Percentiles rank a stretch among this genome's conserved stretches.
phyloP scores from a whole-genome alignment of 2,329 filamentous ascomycete species.

The Colletotrichum acutatum region DNA sequence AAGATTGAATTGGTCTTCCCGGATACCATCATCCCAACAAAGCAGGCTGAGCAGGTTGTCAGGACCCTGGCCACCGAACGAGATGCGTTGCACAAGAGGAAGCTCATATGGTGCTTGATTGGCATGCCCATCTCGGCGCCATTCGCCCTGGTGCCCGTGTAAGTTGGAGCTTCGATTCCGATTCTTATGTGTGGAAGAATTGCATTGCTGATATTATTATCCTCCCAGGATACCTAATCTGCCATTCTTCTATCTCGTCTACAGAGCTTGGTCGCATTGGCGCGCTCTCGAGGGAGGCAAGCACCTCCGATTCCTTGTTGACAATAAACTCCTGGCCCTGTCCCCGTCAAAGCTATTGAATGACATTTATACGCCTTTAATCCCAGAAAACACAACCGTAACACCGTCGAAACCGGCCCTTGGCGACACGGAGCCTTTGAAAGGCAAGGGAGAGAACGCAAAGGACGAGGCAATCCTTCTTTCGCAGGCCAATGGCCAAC shows the following conservation, averaged over 20 bases:
- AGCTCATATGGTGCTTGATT: slow-evolving; percentile 82
- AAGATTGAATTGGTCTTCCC: slow-evolving; percentile 84
- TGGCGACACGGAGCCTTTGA: slow-evolving; percentile 38
- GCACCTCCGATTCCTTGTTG: slow-evolving; percentile 83
- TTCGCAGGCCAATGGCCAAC: slow-evolving; percentile 63
- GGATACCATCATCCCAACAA: slow-evolving; percentile 71
- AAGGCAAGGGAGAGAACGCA: slow-evolving; percentile 34
- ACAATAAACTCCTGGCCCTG: slow-evolving; percentile 76
- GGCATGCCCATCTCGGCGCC: slow-evolving; percentile 87
- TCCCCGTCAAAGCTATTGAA: slow-evolving; percentile 78
- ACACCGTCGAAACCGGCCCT: slow-evolving; percentile 39
- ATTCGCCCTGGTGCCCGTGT: slow-evolving; percentile 87
- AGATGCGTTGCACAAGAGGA: slow-evolving; percentile 79
- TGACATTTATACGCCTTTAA: slow-evolving; percentile 71
- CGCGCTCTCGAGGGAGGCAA: slow-evolving; percentile 85
- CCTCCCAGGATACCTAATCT: slow-evolving; percentile 82
- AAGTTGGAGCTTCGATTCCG: slow-evolving; percentile 50
- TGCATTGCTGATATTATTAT: slow-evolving; percentile 5
- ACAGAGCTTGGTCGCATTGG: slow-evolving; percentile 93
- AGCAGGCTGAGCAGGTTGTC: slow-evolving; percentile 74
- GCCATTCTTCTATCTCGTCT: slow-evolving; percentile 95
- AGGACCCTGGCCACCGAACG: slow-evolving; percentile 80
- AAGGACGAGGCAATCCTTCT: slow-evolving; percentile 54
- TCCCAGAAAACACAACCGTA: slow-evolving; percentile 47
- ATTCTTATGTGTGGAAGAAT: background rate